Base-by-base conservation (phyloP, 495 filamentous ascomycete species). In the Penicillium angulare region DNA sequence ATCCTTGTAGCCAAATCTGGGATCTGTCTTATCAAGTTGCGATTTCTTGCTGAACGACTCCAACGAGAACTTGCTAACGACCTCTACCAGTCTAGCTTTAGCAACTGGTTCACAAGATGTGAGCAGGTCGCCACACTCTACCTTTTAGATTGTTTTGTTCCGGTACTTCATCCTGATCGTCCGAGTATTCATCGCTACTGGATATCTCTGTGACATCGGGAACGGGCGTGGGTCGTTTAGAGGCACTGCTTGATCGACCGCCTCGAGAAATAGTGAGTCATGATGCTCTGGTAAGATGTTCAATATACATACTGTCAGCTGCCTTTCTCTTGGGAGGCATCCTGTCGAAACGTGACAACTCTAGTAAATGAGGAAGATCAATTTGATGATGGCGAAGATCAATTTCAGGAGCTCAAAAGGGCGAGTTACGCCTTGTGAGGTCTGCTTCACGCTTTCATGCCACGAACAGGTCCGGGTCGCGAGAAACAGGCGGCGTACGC, bases 261-360 rank as follows among this genome's bases (percentile, higher is more conserved):
- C 73, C 78, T 81, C 67, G 34, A 63, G 60, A 41, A 21, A 70
- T 57, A 54, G 61, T 77, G 45, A 73, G 57, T 66, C 52, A 59
- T 42, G 13, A 31, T 16, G 21, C 35, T 20, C 16, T 3, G 18
- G 16, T 12, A 1, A 15, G 18, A 20, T 12, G 20, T 16, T 24
- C 9, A 31, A 10, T 12, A 15, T 10, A 39, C 56, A 33, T 69
- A 69, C 77, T 79, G 33, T 81, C 73, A 52, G 81, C 67, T 42
- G 88, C 88, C 73, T 93, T 92, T 66, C 89, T 81, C 73, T 93
- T 93, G 7, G 79, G 75, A 38, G 87, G 84, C 88, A 92, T 91
- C 33, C 31, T 65, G 56, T n/a, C n/a, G n/a, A n/a, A n/a, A n/a
- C n/a, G n/a, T n/a, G n/a, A n/a, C n/a, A n/a, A n/a, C n/a, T n/a